A percentile compares a stretch with the other conserved stretches of the same genome.
These are phyloP conservation scores for Chalaropsis ovoidea DNA, from an alignment of 2,329 filamentous ascomycete genomes.

Conservation along the genomic window DNA sequence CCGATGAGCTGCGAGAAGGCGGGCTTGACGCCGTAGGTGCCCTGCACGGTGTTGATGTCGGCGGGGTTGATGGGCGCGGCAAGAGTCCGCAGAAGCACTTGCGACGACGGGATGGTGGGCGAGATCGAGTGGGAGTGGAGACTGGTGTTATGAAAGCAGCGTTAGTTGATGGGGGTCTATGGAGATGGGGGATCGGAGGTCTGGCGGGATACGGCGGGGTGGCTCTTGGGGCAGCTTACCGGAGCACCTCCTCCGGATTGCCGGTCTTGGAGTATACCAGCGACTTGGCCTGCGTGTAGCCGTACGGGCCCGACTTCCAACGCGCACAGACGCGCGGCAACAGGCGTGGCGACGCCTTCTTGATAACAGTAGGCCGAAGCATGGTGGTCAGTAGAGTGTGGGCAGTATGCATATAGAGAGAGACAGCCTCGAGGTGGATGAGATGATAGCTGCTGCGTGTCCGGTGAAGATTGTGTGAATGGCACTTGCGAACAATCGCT, in stretches of 20 bases:
- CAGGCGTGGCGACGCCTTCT: constrained; percentile 7
- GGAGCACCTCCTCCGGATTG: constrained; percentile 61
- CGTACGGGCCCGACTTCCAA: constrained; percentile 54
- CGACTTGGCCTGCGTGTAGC: constrained; percentile 77
- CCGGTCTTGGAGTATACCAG: constrained; percentile 66
- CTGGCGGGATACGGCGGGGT: too few species aligned
- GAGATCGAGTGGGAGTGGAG: constrained; percentile 69
- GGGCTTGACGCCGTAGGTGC: constrained; percentile 82
- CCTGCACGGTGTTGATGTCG: constrained; percentile 96
- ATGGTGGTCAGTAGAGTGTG: not conserved
- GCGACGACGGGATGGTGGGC: constrained; percentile 53
- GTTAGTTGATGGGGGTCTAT: not conserved
- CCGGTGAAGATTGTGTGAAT: not conserved
- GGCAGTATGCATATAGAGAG: too few species aligned
- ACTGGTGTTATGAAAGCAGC: constrained; percentile 31
- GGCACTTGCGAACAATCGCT: too few species aligned
- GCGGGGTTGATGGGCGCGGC: constrained; percentile 91
- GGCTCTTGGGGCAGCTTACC: constrained; percentile 42
- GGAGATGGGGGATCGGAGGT: too few species aligned
- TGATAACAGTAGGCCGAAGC: constrained; percentile 12
- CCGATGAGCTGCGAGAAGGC: constrained; percentile 65
- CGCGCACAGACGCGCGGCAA: constrained; percentile 32
- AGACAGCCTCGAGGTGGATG: not conserved
- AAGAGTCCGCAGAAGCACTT: constrained; percentile 74
- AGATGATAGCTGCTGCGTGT: not conserved